Evolutionary conservation across 2,329 filamentous ascomycete genomes (phyloP), one percentile per base, ranked within the genome.

Genomic region (Phialocephala subalpina): DNA sequence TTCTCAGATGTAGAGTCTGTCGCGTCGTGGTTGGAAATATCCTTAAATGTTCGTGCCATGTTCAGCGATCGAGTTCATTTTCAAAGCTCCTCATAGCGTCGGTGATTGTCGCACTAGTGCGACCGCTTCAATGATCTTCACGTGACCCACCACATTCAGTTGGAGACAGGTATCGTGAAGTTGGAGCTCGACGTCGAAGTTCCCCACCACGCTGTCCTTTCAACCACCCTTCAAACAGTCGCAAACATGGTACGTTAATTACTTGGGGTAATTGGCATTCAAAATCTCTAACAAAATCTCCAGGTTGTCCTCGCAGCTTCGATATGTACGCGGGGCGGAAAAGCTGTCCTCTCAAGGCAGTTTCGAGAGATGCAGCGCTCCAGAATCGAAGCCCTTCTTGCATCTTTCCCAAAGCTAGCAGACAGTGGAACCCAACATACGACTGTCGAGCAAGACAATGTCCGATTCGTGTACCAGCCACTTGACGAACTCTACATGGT

Each of bases 401-500:
- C 97, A 71, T 97, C 95, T 11, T 97, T 99, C 78, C 97, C 96
- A 63, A 99, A 99, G 83, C 92, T 98, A 65, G 94, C 96, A 76
- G 94, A 97, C 80, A 94, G 92, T 69, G 92, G 94, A 68, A 97
- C 94, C 60, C 96, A 99, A 81, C 96, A 99, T 81, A 99, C 96
- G 33, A 99, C 93, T 6, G 94, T 98, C 75, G 96, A 99, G 82
- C 94, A 98, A 82, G 97, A 99, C 84, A 98, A 97, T 83, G 96
- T 99, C 77, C 95, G 96, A 83, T 99, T 97, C 78, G 96, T 99
- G 66, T 99, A 99, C 85, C 96, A 99, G 80, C 97, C 96, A 67
- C 87, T 99, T 71, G 97, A 99, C 82, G 97, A 99, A 84, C 90
- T 99, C 71, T 99, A 99, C 87, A 98, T 99, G 89, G 95, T 99